Conservation (phyloP, 345 rosid species). For the Gossypium thurberi region DNA sequence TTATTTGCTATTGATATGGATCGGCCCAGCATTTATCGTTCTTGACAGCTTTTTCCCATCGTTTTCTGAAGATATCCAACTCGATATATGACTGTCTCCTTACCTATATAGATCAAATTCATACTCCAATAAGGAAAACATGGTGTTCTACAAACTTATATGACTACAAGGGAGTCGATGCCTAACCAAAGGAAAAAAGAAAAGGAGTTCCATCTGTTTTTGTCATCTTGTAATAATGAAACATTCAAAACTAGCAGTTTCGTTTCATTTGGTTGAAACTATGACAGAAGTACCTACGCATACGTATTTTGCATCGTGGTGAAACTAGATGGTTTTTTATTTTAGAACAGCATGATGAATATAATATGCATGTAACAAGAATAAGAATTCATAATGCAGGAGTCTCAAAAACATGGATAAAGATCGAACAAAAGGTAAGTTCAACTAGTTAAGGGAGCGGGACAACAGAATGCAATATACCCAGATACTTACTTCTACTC, state of each 20-base stretch:
- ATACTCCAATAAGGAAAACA: neutral
- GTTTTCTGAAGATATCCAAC: conserved; percentile 31
- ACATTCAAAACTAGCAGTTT: neutral
- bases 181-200: neutral
- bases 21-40: conserved; percentile 55
- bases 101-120: conserved; percentile 30
- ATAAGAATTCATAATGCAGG: neutral
- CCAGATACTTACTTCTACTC: conserved; percentile 40
- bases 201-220: neutral
- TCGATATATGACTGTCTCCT: conserved; percentile 56
- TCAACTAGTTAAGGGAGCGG: neutral
- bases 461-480: neutral
- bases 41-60: conserved; percentile 44
- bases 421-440: neutral
- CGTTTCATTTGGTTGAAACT: neutral
- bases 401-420: neutral
- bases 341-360: neutral
- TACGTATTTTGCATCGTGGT: neutral
- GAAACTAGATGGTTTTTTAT: neutral
- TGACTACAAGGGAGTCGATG: neutral
- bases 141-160: neutral
- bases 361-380: neutral
- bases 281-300: neutral
- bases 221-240: neutral
- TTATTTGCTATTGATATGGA: conserved; percentile 28